Evolutionary conservation across 768 basidiomycete species (phyloP), one percentile per base, ranked within the genome.

Genomic region (Dioszegia aurantiaca): DNA sequence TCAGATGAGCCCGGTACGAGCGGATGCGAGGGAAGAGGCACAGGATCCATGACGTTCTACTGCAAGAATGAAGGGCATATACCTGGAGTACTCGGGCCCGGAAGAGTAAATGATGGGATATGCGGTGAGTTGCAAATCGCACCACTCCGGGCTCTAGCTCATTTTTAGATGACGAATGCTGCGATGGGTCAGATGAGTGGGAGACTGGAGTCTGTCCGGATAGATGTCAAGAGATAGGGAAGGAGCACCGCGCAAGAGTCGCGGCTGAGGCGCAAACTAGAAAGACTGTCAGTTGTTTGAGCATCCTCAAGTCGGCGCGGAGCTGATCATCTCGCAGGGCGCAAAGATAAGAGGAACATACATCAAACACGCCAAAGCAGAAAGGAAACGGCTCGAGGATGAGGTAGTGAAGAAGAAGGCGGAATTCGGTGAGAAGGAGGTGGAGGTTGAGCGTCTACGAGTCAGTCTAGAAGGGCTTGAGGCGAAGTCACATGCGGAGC

Each of bases 1-100:
- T 91, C 88, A 63, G 92, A 97, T 64, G 92, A 97, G 74, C 92
- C 92, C 75, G 92, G 92, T 86, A 93, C 91, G 23, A 83, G 87
- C 56, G 91, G 92, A 28, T 95, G 91, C 58, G 59, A 57, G 36
- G 60, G 52, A 19, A 17, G 72, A 8, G 81, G 83, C 4, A 83
- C 86, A 3, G 26, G 23, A 24, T n/a, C 43, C 21, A 63, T 80
- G 23, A 78, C 75, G 27, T 97, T 94, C 81, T 88, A 87, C 77
- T 99, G 94, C 75, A 77, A 74, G 72, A 99, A 98, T 71, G 80
- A 83, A 43, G 95, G 92, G 0, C 93, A 98, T 77, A 81, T 92
- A 69, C 90, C 92, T 1, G 80, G 85, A 2, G 82, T 70, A 43
- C 87, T 99, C 56, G 82, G 85, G 11, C 85, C 86, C 60, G 87